Evolutionary conservation across 805 yeast species (phyloP).

Genomic region (Schizosaccharomyces lindneri): DNA sequence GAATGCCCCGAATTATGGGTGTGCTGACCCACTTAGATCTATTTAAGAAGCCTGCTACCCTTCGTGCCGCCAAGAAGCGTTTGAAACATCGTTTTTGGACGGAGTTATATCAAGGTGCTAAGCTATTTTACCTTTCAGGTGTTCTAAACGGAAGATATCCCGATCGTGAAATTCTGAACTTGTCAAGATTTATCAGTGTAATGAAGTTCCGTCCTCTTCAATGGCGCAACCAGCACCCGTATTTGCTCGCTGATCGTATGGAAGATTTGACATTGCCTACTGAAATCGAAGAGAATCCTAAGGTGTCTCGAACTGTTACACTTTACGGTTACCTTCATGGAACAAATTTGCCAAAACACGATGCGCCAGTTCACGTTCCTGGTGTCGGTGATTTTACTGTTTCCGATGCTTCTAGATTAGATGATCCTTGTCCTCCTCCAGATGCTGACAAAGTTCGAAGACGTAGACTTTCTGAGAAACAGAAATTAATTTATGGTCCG

Average conservation of each 20-base stretch:
- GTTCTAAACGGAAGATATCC: constrained; percentile 94
- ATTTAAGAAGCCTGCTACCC: constrained; percentile 68
- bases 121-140: constrained; percentile 78
- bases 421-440: constrained; percentile 98
- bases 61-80: constrained; percentile 74
- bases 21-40: constrained; percentile 87
- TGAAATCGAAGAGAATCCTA: constrained; percentile 47
- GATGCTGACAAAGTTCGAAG: constrained; percentile 41
- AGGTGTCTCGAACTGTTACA: constrained; percentile 72
- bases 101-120: constrained; percentile 95
- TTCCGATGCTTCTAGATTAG: constrained; percentile 57
- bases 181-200: constrained; percentile 77
- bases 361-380: constrained; percentile 71
- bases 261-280: constrained; percentile 90
- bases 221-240: constrained; percentile 98
- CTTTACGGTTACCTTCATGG: constrained; percentile 90
- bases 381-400: constrained; percentile 83
- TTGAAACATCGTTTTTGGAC: constrained; percentile 94
- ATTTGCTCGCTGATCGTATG: constrained; percentile 68
- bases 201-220: constrained; percentile 98
- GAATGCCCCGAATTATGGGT: constrained; percentile 93
- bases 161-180: constrained; percentile 77
- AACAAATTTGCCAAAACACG: constrained; percentile 43
- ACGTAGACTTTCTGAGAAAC: constrained; percentile 78
- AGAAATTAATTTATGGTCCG: constrained; percentile 88